Conservation (phyloP, 2,329 filamentous ascomycete species). For the Epichloe brachyelytri region DNA sequence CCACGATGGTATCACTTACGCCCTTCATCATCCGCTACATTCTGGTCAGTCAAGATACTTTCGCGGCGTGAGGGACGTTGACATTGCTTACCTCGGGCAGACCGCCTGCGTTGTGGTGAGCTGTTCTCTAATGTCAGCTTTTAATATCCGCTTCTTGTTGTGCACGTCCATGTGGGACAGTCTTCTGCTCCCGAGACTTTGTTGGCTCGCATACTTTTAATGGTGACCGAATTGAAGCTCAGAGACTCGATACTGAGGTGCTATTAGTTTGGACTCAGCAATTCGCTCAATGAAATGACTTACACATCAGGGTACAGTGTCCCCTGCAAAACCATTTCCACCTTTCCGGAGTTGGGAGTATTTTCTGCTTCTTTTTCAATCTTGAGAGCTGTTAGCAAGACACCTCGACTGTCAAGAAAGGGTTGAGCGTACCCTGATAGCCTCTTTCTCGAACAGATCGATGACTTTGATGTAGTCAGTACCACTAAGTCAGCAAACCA, state of each 20-base stretch:
- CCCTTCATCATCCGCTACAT: constrained; percentile 34
- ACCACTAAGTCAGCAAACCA: background rate
- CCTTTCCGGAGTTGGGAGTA: constrained; percentile 54
- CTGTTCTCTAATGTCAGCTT: too few relatives aligned
- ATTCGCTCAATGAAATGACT: background rate
- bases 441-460: constrained; percentile 67
- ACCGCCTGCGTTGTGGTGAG: constrained; percentile 52
- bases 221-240: constrained; percentile 35
- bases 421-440: constrained; percentile 18
- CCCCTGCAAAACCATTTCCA: constrained; percentile 80
- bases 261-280: background rate
- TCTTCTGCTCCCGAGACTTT: too few relatives aligned
- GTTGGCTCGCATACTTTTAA: constrained; percentile 22
- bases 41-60: background rate
- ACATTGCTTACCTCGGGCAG: constrained; percentile 45
- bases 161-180: too few relatives aligned
- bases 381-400: background rate
- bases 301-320: constrained; percentile 27
- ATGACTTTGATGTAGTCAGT: constrained; percentile 50
- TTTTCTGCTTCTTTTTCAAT: constrained; percentile 61
- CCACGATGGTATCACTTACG: constrained; percentile 4
- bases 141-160: too few relatives aligned
- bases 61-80: constrained; percentile 11
- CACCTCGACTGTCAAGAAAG: too few relatives aligned
- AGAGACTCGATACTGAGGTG: constrained; percentile 32